Evolutionary conservation across 2,329 filamentous ascomycete genomes (phyloP), one percentile per base, ranked within the genome.

Genomic region (Hypoxylon sp.): DNA sequence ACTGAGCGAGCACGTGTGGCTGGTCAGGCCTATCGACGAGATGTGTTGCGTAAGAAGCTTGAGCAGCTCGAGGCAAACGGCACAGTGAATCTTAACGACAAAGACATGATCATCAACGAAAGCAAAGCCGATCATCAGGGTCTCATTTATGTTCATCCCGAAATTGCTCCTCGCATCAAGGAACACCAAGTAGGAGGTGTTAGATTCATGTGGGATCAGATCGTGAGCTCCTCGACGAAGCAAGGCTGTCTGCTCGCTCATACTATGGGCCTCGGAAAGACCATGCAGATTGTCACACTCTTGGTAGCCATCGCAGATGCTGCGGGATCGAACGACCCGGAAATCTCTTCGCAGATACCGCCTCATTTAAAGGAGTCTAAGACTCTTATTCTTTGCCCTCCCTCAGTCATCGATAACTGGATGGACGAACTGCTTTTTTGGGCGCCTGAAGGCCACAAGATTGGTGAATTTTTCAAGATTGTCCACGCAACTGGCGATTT

Each of bases 221-320:
- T 97, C 49, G 88, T 95, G 5, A 86, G 90, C 61, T 77, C 82
- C 1, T 81, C 85, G 3, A 81, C 83, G 4, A 85, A 85, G 17
- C 90, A 94, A 78, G 94, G 94, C 2, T 97, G 93, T 76, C 85
- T 97, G 11, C 84, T 97, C 20, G 92, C 94, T 5, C 94, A 97
- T 78, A 93, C 92, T 0, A 97, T 97, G 94, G 95, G 95, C 1
- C 82, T 97, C 2, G 94, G 94, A 14, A 98, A 97, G 82, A 97
- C 94, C 0, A 94, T 97, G 90, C 94, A 97, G 81, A 88, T 94
- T 5, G 93, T 97, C 66, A 92, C 93, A 0, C 82, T 97, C n/a
- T 85, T 98, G 5, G 86, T 92, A 14, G 90, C 92, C 0, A 87
- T 97, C 68, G 85, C 89, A 3, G 86, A 92, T 72, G 88, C 93